Conservation (phyloP, 176 grass and related monocot genomes). For the Oryza meyeriana region DNA sequence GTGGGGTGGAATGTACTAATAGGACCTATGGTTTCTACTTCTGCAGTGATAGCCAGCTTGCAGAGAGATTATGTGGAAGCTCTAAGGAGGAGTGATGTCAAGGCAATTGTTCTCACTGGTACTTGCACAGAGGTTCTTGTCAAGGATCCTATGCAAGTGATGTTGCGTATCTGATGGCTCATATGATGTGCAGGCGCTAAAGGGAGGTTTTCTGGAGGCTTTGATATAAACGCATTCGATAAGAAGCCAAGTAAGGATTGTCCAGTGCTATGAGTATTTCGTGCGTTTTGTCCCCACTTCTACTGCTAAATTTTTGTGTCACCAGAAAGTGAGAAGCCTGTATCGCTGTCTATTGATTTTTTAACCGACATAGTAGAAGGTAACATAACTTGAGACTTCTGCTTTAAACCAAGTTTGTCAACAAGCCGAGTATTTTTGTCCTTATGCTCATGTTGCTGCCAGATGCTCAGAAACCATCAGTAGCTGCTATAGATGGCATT, state of each 20-base stretch:
- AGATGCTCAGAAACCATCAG: slow-evolving; percentile 79
- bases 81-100: slow-evolving; percentile 70
- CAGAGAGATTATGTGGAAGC: slow-evolving; percentile 50
- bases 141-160: slow-evolving; percentile 1
- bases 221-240: slow-evolving; percentile 65
- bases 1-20: not conserved
- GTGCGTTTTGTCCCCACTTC: not conserved
- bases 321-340: slow-evolving; percentile 54
- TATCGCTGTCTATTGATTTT: slow-evolving; percentile 53
- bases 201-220: slow-evolving; percentile 82
- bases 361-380: slow-evolving; percentile 67
- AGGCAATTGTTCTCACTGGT: slow-evolving; percentile 90
- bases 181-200: slow-evolving; percentile 35
- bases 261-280: not conserved
- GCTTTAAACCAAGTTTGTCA: not conserved
- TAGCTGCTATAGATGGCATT: slow-evolving; percentile 84
- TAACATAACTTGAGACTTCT: slow-evolving; percentile 21
- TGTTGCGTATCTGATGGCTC: slow-evolving; percentile 3
- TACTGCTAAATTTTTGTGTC: not conserved
- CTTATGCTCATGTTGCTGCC: slow-evolving; percentile 18
- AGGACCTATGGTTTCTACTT: not conserved
- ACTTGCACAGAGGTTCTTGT: not conserved
- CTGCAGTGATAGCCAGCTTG: slow-evolving; percentile 73
- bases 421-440: not conserved
- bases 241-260: slow-evolving; percentile 49